Evolutionary conservation across 345 rosid genomes (phyloP), one percentile per base, ranked within the genome.

Genomic region (Moricandia moricandioides): DNA sequence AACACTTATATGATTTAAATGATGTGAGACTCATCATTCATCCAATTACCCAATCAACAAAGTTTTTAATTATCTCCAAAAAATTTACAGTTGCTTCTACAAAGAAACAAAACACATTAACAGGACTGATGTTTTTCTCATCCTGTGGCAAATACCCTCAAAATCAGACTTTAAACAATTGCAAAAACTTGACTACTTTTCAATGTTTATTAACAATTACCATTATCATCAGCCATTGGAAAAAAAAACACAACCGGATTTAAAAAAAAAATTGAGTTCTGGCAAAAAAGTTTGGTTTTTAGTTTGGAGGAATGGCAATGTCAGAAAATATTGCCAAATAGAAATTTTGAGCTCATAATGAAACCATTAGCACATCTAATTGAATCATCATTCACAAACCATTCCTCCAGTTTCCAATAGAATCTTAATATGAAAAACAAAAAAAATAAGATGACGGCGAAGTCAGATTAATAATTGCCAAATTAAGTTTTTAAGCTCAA

Each of bases 331-430:
- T 45, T 78, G 76, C 72, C 81, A 71, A 78, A 82, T 85, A 51
- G 33, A 76, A 67, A 47, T 30, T 64, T 78, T 82, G 74, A 76
- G 80, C 63, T 82, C 87, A 85, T 34, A 30, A 82, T 65, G 81
- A 71, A 71, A 45, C 83, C 83, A 79, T 85, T 90, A 84, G 78
- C 81, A 62, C 88, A 88, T 86, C 87, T 88, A 88, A 88, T 89
- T 79, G 82, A 82, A 69, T 86, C 91, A 72, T 88, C 89, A 84
- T 66, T 3, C 85, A 73, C n/a, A 26, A 51, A 7, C 70, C 73
- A 78, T 67, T 67, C 55, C 66, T 68, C 73, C 63, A 57, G 7
- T 6, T 39, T 34, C 29, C 29, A 62, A 34, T 7, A 16, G 8
- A 33, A 14, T 4, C 3, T 8, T 16, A 31, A 58, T 1, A 0